Evolutionary conservation across 2,329 filamentous ascomycete genomes (phyloP), one percentile per base, ranked within the genome.

Genomic region (Exophiala aquamarina): DNA sequence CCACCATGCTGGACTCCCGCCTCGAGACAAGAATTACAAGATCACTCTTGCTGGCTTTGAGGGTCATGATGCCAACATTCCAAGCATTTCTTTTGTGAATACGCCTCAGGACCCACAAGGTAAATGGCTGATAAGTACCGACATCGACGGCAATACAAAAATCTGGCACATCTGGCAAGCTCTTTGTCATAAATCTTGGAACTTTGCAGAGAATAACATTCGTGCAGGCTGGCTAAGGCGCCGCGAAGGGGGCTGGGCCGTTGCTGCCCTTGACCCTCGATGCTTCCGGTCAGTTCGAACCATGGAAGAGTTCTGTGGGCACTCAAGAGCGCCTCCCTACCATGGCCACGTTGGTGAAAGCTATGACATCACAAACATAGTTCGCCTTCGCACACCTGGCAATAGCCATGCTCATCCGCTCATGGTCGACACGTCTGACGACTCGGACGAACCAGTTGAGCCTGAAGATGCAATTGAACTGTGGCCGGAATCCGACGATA

Each of bases 11-110:
- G 33, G 18, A 17, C 34, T 39, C 31, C 54, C 54, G n/a, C 47
- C 41, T 18, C 68, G 72, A 20, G 64, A 64, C 6, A 62, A 62
- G 11, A 74, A 75, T 50, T 61, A 73, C 26, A 68, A 66, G 31
- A 58, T 74, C 32, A 67, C 61, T 11, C 69, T 74, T 31, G 59
- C 50, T 8, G 70, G 70, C 3, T 17, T 50, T 15, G 49, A 58
- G 9, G 57, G 55, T 7, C 72, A 75, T 57, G 59, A 58, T 17
- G 59, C 65, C 7, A 84, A 84, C 55, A 79, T 84, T 14, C 81
- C 81, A 2, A 70, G 70, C 36, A 70, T 84, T 15, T 69, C 72
- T 0, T 84, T 84, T 59, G 72, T 79, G 50, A 83, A 83, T 52
- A 79, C 70, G 29, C 73, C 74, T 13, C 66, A 77, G 32, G 80